Evolutionary conservation across 2,329 filamentous ascomycete genomes (phyloP), one percentile per base, ranked within the genome.

Genomic region (Zasmidium angulare): DNA sequence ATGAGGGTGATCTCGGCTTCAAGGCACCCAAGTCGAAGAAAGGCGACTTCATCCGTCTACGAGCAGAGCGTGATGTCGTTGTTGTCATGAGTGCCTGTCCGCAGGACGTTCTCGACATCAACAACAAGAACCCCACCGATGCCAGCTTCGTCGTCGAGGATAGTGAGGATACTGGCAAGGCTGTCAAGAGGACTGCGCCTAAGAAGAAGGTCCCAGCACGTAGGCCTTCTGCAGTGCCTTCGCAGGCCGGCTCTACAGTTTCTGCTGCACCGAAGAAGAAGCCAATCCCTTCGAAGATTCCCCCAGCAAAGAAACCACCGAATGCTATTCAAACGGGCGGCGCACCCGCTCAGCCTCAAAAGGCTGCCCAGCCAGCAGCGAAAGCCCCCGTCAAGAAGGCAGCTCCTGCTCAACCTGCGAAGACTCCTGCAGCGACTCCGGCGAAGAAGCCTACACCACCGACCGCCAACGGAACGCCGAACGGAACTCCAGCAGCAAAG

Each of bases 61-160:
- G 74, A 59, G 78, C 78, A 31, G 70, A 78, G 62, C 71, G 77
- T 47, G 77, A 81, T 64, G 68, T 79, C 2, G 77, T 79, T 10
- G 74, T 80, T 1, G 75, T 79, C 20, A 80, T 80, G 78, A 77
- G 74, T 62, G 76, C 78, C 2, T 81, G 78, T 67, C 78, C 78
- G 21, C 75, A 79, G 56, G 77, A 80, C 64, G 71, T 79, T 4
- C 66, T 75, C 10, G 74, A 71, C 1, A 78, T 80, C 62, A 80
- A 80, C 60, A 61, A 55, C 29, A 72, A 74, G 56, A 73, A 74
- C 54, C 74, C 75, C 2, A 74, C 75, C n/a, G 77, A 79, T 58
- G 78, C 75, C 4, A 76, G 79, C 63, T 80, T 79, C 63, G 58
- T 75, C 24, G 72, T 76, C 14, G 72, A 74, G 49, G 68, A 68